A percentile compares a stretch with the other conserved stretches of the same genome.
Conservation (phyloP, 1,284 basidiomycete species). For the Athelia sp. region DNA sequence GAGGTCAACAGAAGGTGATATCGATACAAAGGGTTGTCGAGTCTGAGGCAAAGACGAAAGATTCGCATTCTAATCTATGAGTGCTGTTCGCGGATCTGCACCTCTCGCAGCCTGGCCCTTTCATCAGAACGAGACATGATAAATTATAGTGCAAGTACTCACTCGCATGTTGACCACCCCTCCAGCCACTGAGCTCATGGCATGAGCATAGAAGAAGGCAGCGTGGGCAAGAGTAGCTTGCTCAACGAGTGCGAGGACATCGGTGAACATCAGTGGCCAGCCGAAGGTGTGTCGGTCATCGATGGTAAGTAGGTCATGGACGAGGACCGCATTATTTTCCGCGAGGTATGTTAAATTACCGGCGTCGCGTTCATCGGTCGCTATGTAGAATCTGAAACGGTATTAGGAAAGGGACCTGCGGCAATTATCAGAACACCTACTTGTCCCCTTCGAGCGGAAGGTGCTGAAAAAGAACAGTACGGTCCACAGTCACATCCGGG, state of each 20-base stretch:
- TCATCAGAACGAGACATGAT: too few relatives aligned
- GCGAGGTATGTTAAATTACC: constrained; percentile 28
- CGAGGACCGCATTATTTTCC: constrained; percentile 32
- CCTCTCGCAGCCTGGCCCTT: constrained; percentile 23
- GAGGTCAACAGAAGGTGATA: too few relatives aligned
- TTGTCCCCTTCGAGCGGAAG: constrained; percentile 19
- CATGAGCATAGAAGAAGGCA: constrained; percentile 41
- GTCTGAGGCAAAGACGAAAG: too few relatives aligned
- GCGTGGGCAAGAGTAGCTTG: constrained; percentile 33
- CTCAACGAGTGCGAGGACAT: constrained; percentile 40
- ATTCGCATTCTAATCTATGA: constrained; percentile 14
- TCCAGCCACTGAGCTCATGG: constrained; percentile 37
- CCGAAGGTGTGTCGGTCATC: constrained; percentile 34
- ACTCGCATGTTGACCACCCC: constrained; percentile 34
- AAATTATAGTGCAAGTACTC: too few relatives aligned
- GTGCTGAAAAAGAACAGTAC: constrained; percentile 14
- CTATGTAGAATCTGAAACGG: constrained; percentile 36
- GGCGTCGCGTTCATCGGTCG: constrained; percentile 39
- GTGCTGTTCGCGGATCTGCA: constrained; percentile 30
- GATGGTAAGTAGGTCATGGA: constrained; percentile 36
- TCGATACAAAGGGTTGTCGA: too few relatives aligned
- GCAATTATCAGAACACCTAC: constrained; percentile 10
- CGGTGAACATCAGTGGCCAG: constrained; percentile 38
- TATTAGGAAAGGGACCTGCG: background rate
- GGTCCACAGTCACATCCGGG: constrained; percentile 18